Evolutionary conservation across 768 basidiomycete genomes (phyloP).

Genomic region (Psilocybe sp.): DNA sequence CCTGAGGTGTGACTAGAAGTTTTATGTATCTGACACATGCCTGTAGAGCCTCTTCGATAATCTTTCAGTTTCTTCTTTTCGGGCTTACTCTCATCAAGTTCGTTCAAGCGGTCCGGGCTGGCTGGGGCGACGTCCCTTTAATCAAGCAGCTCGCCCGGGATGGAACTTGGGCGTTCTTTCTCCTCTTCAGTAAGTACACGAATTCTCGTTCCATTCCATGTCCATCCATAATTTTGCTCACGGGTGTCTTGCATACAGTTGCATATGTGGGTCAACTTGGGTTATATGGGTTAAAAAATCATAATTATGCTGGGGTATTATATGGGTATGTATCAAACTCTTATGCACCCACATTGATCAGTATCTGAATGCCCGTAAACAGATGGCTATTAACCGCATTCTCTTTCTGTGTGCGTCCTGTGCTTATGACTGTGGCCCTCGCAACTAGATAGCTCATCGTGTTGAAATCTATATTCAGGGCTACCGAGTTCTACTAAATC

Average conservation of each 20-base stretch:
- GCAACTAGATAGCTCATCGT: background rate
- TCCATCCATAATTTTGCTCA: too few relatives aligned
- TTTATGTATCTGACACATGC: background rate
- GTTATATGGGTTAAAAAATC: slow-evolving; percentile 21
- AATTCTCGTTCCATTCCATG: background rate
- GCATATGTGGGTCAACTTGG: slow-evolving; percentile 23
- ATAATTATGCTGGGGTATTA: slow-evolving; percentile 26
- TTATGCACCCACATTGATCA: background rate
- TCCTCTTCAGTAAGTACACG: slow-evolving; percentile 33
- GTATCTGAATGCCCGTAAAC: background rate
- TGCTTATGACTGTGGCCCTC: background rate
- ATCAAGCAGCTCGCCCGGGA: slow-evolving; percentile 41
- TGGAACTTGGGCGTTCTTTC: slow-evolving; percentile 40
- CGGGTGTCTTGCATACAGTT: slow-evolving; percentile 18
- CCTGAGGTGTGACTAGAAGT: background rate
- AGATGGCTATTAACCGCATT: slow-evolving; percentile 34
- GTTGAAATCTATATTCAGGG: slow-evolving; percentile 14
- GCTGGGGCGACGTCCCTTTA: slow-evolving; percentile 40
- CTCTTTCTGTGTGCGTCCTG: slow-evolving; percentile 25
- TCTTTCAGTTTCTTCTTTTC: slow-evolving; percentile 39
- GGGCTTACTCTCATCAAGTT: slow-evolving; percentile 36
- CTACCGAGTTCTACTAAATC: slow-evolving; percentile 34
- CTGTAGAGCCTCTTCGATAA: slow-evolving; percentile 23
- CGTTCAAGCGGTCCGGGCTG: slow-evolving; percentile 26
- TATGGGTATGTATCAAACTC: slow-evolving; percentile 20